Evolutionary conservation across 75 land plant species (phyloP).

Genomic region (Chamaecyparis obtusa): DNA sequence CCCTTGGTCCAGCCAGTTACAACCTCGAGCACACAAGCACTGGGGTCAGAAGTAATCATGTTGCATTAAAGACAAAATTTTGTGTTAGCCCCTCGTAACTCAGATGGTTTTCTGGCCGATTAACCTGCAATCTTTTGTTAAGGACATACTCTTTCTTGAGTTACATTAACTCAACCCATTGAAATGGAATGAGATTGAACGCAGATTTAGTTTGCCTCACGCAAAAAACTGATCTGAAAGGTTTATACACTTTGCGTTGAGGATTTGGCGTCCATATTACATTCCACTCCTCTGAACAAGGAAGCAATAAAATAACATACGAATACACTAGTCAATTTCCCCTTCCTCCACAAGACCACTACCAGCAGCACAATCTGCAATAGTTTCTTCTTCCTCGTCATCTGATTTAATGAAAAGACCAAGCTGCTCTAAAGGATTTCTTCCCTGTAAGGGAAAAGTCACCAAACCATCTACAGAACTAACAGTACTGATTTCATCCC

Average conservation of each 20-base stretch:
- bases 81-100: not conserved
- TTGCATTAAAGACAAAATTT: not conserved
- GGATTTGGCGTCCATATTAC: slow-evolving; percentile 4
- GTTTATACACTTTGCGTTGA: not conserved
- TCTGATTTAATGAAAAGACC: slow-evolving; percentile 49
- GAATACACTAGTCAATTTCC: slow-evolving; percentile 15
- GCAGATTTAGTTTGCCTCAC: not conserved
- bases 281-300: not conserved
- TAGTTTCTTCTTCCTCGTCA: slow-evolving; percentile 34
- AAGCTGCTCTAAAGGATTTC: slow-evolving; percentile 46
- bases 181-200: not conserved
- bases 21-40: not conserved
- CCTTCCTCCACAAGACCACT: slow-evolving; percentile 31
- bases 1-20: not conserved
- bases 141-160: not conserved
- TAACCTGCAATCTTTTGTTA: not conserved
- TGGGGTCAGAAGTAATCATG: not conserved
- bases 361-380: slow-evolving; percentile 17
- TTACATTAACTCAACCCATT: not conserved
- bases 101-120: not conserved
- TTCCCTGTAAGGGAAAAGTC: slow-evolving; percentile 33
- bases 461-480: slow-evolving; percentile 24
- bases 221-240: not conserved
- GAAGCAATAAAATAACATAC: slow-evolving; percentile 5
- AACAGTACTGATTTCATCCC: slow-evolving; percentile 29